These are phyloP conservation scores for Zasmidium citrigriseum DNA, from an alignment of 2,329 filamentous ascomycete genomes.

Conservation along the genomic window DNA sequence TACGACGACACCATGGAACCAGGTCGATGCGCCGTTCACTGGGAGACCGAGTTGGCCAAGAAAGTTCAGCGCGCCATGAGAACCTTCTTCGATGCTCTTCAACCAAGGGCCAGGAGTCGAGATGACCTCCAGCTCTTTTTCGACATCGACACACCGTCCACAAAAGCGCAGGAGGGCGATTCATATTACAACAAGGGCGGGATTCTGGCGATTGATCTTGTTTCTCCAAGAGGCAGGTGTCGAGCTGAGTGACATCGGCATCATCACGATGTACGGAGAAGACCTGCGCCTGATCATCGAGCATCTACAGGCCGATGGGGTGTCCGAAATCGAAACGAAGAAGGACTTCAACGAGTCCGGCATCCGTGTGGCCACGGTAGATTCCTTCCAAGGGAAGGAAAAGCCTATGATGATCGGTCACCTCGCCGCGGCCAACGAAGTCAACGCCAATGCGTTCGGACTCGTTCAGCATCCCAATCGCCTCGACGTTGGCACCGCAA, in stretches of 20 bases:
- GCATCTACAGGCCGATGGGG: neutral
- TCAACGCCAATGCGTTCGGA: constrained; percentile 1
- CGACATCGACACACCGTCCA: neutral
- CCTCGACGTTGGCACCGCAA: constrained; percentile 13
- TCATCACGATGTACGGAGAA: constrained; percentile 7
- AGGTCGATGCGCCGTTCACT: neutral
- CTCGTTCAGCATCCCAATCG: constrained; percentile 2
- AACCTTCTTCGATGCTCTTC: too few species aligned
- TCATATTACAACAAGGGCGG: neutral
- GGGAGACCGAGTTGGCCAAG: neutral
- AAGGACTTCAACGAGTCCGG: neutral
- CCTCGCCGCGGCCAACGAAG: constrained; percentile 8
- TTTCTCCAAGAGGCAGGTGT: neutral
- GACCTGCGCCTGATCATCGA: neutral
- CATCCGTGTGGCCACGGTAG: constrained; percentile 8
- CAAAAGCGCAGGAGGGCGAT: neutral
- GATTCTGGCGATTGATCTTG: neutral
- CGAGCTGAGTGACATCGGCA: constrained; percentile 1
- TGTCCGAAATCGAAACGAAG: neutral
- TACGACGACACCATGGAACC: neutral
- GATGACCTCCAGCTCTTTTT: neutral
- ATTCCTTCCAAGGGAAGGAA: constrained; percentile 11
- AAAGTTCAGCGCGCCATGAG: too few species aligned
- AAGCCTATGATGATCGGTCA: constrained; percentile 13
- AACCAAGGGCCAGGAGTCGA: too few species aligned